Base-by-base conservation (phyloP, 768 basidiomycete species). In the Daedaleopsis sinensis region DNA sequence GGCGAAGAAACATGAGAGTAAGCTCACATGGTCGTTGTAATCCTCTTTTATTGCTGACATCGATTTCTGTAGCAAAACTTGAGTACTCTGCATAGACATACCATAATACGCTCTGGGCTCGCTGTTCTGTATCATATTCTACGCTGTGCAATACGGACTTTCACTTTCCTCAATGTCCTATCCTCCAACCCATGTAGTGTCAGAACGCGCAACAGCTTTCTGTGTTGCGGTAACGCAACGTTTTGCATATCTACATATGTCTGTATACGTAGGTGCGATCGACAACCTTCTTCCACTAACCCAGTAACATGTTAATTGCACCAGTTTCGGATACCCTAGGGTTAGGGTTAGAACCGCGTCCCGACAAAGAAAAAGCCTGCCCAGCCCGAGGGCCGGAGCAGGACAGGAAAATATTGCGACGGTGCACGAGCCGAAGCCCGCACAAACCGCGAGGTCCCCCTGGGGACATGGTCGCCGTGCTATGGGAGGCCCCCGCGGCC, bases 1-100 rank as follows among this genome's bases (percentile, higher is more conserved):
- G 69, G 93, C 94, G 16, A 98, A 98, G 87, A 98, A 98, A 75
- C 96, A 97, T 69, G 95, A 98, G 79, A 93, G 93, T 93, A 71
- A 78, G 91, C 80, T 15, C n/a, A 18, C 24, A 23, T 1, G 35
- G 9, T 47, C 46, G 2, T 3, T 44, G 37, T 55, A 53, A n/a
- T 1, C 21, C 13, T 27, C 24, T 15, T 16, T 3, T n/a, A 10
- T 16, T 53, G 43, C 47, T 72, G 13, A 65, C 38, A 1, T 16
- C 36, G 12, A 44, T 10, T 35, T 35, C 16, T 39, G 36, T 65
- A 80, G 79, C 77, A 63, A 80, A 80, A 56, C 69, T 80, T 65
- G 79, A 80, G 65, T 80, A 80, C 70, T 67, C 79, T 53, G 76
- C 79, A 65, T 80, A 74, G 65, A 57, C 7, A 32, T 7, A 32